Evolutionary conservation across 208 protist genomes (phyloP).

Genomic region (Trypanosoma lewisi): DNA sequence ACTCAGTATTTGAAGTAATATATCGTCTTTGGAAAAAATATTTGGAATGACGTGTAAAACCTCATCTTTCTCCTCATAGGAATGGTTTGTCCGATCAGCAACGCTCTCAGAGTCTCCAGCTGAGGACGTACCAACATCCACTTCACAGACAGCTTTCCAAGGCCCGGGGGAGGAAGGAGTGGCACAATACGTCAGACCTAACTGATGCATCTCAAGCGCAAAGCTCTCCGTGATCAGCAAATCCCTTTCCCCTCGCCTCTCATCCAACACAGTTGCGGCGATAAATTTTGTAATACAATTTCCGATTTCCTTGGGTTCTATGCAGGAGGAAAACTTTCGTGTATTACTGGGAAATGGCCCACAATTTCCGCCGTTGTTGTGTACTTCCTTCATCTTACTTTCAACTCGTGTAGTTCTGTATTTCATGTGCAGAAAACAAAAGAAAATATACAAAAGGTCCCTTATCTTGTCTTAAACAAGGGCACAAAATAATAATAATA

Average conservation of each 20-base stretch:
- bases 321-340: neutral
- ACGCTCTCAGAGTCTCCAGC: constrained; percentile 32
- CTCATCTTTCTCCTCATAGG: constrained; percentile 25
- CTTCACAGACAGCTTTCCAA: constrained; percentile 14
- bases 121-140: constrained; percentile 44
- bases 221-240: constrained; percentile 71
- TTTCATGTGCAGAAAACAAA: constrained; percentile 4
- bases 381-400: neutral
- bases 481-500: no score
- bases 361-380: neutral
- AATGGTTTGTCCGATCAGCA: constrained; percentile 29
- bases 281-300: constrained; percentile 54
- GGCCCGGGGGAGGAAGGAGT: neutral
- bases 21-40: constrained; percentile 21
- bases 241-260: constrained; percentile 26
- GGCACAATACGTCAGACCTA: constrained; percentile 2
- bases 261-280: constrained; percentile 39
- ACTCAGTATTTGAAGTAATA: constrained; percentile 46
- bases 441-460: neutral
- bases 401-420: neutral
- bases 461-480: neutral
- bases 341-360: neutral
- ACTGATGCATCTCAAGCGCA: constrained; percentile 17
- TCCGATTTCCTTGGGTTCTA: constrained; percentile 45
- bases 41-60: constrained; percentile 6